phyloP scores from a whole-genome alignment of 352 stramenopile genomes.

The Globisporangium ultimum region DNA sequence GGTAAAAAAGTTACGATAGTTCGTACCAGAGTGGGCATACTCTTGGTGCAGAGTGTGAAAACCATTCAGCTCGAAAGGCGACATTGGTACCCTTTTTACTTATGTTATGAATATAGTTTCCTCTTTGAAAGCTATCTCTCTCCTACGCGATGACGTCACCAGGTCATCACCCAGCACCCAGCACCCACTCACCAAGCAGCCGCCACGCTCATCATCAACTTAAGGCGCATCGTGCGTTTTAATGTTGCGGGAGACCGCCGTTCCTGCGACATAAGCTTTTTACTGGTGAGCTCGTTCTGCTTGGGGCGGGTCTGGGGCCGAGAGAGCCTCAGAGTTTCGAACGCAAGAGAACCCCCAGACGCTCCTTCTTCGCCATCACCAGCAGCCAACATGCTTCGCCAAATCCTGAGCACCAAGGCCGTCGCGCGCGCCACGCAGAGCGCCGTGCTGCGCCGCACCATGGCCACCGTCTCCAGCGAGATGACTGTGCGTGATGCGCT shows the following conservation, averaged over 20 bases:
- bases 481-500: constrained; percentile 99
- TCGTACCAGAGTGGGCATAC: no score
- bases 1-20: no score
- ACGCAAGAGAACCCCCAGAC: constrained; percentile 23
- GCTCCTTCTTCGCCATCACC: constrained; percentile 3
- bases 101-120: no score
- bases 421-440: constrained; percentile 18
- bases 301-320: constrained; percentile 15
- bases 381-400: constrained; percentile 25
- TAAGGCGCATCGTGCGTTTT: background rate
- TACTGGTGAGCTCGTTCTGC: constrained; percentile 17
- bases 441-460: constrained; percentile 48
- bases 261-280: constrained; percentile 7
- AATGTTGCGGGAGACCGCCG: constrained; percentile 9
- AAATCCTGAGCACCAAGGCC: constrained; percentile 41
- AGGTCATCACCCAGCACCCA: no score
- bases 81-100: no score
- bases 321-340: background rate
- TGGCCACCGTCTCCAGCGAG: constrained; percentile 72
- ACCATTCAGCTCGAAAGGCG: no score
- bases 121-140: no score
- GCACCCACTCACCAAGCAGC: no score
- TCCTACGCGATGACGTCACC: no score
- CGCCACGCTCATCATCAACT: no score
- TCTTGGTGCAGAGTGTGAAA: no score